Percentiles rank a stretch among this genome's conserved stretches.
These are phyloP conservation scores for Zymoseptoria brevis DNA, from an alignment of 2,329 filamentous ascomycete genomes.

Conservation along the genomic window DNA sequence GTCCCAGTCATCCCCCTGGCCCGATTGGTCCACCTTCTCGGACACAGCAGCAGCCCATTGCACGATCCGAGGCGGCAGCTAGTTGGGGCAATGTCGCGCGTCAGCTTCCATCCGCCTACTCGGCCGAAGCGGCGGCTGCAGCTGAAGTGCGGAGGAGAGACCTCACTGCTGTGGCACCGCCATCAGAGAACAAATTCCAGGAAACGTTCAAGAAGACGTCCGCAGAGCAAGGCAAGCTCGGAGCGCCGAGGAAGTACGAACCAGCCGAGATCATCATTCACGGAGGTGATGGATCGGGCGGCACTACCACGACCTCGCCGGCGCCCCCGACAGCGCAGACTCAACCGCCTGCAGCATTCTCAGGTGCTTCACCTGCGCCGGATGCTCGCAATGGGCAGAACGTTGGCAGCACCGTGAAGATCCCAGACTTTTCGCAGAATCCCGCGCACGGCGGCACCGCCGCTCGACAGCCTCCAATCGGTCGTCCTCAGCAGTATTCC, in stretches of 20 bases:
- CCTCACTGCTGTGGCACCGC: not conserved
- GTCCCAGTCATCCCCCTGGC: slow-evolving; percentile 25
- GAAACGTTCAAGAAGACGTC: slow-evolving; percentile 32
- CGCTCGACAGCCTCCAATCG: slow-evolving; percentile 22
- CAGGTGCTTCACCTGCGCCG: slow-evolving; percentile 19
- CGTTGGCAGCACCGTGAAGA: slow-evolving; percentile 26
- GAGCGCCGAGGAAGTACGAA: slow-evolving; percentile 22
- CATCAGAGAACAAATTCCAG: slow-evolving; percentile 18
- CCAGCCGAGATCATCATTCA: slow-evolving; percentile 25
- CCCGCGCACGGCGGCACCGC: slow-evolving; percentile 22
- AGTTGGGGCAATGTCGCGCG: slow-evolving; percentile 25
- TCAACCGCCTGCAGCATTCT: slow-evolving; percentile 24
- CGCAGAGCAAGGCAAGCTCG: slow-evolving; percentile 19
- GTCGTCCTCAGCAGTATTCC: slow-evolving; percentile 15
- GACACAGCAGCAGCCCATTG: slow-evolving; percentile 14
- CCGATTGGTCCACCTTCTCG: slow-evolving; percentile 32
- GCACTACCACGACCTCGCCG: slow-evolving; percentile 20
- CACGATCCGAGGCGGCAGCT: slow-evolving; percentile 9
- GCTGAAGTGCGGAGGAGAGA: slow-evolving; percentile 12
- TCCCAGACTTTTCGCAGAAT: slow-evolving; percentile 27
- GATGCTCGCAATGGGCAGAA: slow-evolving; percentile 12
- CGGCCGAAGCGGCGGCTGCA: slow-evolving; percentile 13
- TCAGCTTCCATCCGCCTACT: slow-evolving; percentile 21
- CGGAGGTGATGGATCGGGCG: slow-evolving; percentile 21
- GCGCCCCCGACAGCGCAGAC: slow-evolving; percentile 29